Base-by-base conservation (phyloP, 2,329 filamentous ascomycete species). In the Ceratocystiopsis minuta region DNA sequence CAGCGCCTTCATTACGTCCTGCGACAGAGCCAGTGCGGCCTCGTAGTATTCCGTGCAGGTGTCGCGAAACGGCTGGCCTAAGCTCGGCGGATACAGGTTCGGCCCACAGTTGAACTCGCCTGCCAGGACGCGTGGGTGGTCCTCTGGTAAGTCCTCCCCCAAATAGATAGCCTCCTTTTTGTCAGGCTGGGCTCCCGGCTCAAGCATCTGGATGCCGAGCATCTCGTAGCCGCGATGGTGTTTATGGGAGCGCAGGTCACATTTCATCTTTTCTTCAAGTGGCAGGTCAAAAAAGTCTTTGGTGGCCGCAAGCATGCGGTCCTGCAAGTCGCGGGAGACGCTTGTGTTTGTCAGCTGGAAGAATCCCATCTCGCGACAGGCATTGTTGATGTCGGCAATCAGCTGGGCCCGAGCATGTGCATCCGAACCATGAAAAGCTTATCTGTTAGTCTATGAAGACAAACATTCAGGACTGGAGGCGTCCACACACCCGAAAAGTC, bases 211-310 rank as follows among this genome's bases (percentile, higher is more conserved):
- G 2, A 58, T 59, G 6, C 59, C 55, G 2, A 68, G 51, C 34
- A 62, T 53, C 47, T 70, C 67, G 46, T 70, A 70, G 16, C 67
- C 67, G 38, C 67, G 57, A 46, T 66, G 61, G 35, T 50, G 41
- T 12, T 24, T 28, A 31, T 35, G 34, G 10, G 52, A 55, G 6
- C 65, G 51, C 44, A 42, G 15, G n/a, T 42, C 36, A 6, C 35
- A 37, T 4, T 58, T 57, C 16, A 58, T 55, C 50, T 69, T 70
- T 39, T 62, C 60, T 15, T 61, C 57, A 2, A 60, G 48, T 0
- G 64, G 58, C 7, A 72, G 58, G 6, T 56, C 53, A 47, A 75
- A 73, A 48, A 73, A 61, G 4, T 55, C 56, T 47, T 61, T 57
- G 14, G 62, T 57, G 4, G 44, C 49, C 14, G 31, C 34, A 12